phyloP scores from a whole-genome alignment of 78 protist species.

The Isochrysis galbana region DNA sequence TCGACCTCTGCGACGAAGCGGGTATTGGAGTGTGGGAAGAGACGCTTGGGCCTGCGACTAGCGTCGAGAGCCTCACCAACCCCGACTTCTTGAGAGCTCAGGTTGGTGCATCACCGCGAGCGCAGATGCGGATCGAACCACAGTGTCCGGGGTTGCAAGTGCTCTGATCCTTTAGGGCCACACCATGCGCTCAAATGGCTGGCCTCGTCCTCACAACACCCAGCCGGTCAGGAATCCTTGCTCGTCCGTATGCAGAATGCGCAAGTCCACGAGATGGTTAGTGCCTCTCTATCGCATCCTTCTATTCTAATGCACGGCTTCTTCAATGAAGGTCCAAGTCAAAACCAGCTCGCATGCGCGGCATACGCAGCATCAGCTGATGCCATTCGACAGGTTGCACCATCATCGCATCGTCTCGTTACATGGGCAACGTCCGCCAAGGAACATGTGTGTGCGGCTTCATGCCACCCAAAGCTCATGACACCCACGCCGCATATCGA shows the following conservation, averaged over 20 bases:
- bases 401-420: background rate
- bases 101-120: no score
- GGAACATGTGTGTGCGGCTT: no score
- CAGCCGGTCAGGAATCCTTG: no score
- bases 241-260: background rate
- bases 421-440: no score
- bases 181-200: no score
- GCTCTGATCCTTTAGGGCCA: no score
- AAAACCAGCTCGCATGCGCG: background rate
- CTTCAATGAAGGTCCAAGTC: conserved; percentile 33
- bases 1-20: conserved; percentile 45
- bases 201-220: no score
- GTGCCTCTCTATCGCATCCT: background rate
- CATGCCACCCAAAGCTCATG: no score
- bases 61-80: background rate
- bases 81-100: background rate
- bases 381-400: background rate
- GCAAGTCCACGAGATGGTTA: conserved; percentile 37
- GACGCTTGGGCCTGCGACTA: conserved; percentile 46
- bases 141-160: no score
- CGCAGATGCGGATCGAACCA: no score
- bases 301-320: background rate
- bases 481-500: no score
- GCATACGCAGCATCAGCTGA: conserved; percentile 15
- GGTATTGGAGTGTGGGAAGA: conserved; percentile 49